Conservation (phyloP, 108 stramenopile genomes). For the Aurantiochytrium sp. region DNA sequence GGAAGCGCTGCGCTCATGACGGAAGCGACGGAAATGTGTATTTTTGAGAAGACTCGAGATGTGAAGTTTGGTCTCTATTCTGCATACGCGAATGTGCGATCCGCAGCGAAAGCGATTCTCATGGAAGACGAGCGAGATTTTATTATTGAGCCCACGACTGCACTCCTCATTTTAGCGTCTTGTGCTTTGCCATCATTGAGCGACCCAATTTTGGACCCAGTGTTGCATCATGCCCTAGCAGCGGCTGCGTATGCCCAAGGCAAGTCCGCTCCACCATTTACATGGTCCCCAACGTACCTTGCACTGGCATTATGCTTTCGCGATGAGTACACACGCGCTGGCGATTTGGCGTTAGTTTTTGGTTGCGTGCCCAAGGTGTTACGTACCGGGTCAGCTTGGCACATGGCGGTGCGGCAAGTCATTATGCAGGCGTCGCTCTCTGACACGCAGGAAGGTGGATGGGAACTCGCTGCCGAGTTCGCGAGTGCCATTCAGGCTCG, state of each 20-base stretch:
- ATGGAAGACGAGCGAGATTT: neutral
- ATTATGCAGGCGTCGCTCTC: neutral
- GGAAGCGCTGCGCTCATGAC: neutral
- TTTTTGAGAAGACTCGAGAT: neutral
- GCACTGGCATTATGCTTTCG: neutral
- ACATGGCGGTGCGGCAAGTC: neutral
- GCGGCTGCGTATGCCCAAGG: neutral
- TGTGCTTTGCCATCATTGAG: neutral
- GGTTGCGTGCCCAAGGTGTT: neutral
- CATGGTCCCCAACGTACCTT: neutral
- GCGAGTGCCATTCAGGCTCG: neutral
- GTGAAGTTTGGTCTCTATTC: neutral
- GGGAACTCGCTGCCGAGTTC: neutral
- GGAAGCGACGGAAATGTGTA: neutral
- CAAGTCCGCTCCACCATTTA: neutral
- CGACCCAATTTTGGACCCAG: neutral
- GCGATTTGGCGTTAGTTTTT: neutral
- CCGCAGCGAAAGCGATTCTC: neutral
- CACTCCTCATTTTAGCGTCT: neutral
- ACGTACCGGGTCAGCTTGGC: neutral
- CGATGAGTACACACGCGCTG: neutral
- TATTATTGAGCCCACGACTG: neutral
- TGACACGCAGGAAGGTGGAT: neutral
- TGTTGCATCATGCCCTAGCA: neutral
- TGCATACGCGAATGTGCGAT: neutral